These are phyloP conservation scores for Calonectria leucothoes DNA, from an alignment of 2,329 filamentous ascomycete species.

Conservation along the genomic window DNA sequence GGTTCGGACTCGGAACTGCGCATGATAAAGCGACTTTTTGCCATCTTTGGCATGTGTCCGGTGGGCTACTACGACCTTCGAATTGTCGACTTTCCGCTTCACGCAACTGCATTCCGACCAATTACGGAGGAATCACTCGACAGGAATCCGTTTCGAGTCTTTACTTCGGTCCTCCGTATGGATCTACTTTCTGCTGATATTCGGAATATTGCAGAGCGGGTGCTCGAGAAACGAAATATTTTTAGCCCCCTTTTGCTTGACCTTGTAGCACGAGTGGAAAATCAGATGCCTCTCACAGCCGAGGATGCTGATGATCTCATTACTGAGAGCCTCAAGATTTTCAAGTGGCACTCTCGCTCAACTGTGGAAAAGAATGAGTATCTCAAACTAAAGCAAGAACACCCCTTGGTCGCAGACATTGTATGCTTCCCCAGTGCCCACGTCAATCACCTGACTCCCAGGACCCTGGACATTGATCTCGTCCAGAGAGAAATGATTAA, in stretches of 20 bases:
- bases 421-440: not conserved
- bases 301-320: not conserved
- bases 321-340: not conserved
- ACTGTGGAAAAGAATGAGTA: not conserved
- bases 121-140: not conserved
- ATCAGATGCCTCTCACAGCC: not conserved
- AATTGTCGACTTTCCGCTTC: not conserved
- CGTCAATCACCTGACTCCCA: not conserved
- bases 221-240: not conserved
- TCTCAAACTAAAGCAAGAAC: not conserved
- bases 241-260: not conserved
- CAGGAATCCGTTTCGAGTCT: not conserved
- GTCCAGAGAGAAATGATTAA: not conserved
- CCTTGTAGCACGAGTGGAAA: not conserved
- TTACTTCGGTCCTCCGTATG: not conserved
- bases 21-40: not conserved
- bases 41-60: not conserved
- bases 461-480: not conserved
- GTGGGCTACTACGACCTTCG: not conserved
- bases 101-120: not conserved
- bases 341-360: not conserved
- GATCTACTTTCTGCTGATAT: not conserved
- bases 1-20: not conserved
- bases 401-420: not conserved
- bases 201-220: not conserved